Percentiles rank a stretch among this genome's conserved stretches.
These are phyloP conservation scores for Xylariomycetidae sp. DNA, from an alignment of 2,329 filamentous ascomycete genomes.

Conservation along the genomic window DNA sequence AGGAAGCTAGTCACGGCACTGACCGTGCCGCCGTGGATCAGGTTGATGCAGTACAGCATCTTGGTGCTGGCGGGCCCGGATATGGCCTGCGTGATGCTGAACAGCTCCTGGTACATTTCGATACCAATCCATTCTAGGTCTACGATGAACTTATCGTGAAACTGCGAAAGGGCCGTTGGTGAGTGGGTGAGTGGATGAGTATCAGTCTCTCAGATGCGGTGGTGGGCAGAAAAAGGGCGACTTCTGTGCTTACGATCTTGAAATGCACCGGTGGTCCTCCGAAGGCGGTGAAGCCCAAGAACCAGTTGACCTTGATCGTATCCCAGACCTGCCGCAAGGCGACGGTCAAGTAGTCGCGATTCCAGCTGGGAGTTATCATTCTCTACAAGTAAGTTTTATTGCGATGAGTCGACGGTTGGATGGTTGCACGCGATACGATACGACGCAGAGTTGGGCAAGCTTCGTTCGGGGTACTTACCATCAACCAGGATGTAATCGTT, in stretches of 20 bases:
- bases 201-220: too few species aligned
- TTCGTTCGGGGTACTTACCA: too few species aligned
- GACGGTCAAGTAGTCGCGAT: too few species aligned
- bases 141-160: constrained; percentile 58
- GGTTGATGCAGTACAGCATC: constrained; percentile 64
- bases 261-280: constrained; percentile 68
- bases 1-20: constrained; percentile 56
- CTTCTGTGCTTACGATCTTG: constrained; percentile 45
- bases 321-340: too few species aligned
- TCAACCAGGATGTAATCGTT: too few species aligned
- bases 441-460: too few species aligned
- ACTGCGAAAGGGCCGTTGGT: constrained; percentile 22
- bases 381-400: too few species aligned
- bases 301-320: too few species aligned
- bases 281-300: constrained; percentile 62
- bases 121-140: constrained; percentile 58
- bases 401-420: too few species aligned
- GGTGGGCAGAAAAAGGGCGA: not conserved
- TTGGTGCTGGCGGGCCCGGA: constrained; percentile 67
- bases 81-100: constrained; percentile 63
- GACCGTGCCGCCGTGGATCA: constrained; percentile 57
- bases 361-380: too few species aligned
- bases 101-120: constrained; percentile 61
- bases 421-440: too few species aligned
- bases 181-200: too few species aligned